A percentile compares a stretch with the other conserved stretches of the same genome.
Evolutionary conservation across 768 basidiomycete genomes (phyloP).

Genomic region (Lactarius pseudohatsudake): DNA sequence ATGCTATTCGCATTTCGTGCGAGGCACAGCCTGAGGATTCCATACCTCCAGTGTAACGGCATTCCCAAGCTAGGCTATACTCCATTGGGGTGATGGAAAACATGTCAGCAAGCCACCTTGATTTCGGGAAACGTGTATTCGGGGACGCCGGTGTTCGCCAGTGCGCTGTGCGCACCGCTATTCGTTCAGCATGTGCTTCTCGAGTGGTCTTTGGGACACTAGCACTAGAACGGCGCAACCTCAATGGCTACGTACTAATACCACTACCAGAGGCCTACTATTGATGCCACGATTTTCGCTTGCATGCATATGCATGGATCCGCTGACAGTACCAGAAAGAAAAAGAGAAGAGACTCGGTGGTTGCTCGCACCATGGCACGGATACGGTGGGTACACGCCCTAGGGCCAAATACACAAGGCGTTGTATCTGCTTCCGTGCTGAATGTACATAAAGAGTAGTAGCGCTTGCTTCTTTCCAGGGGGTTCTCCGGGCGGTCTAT

Average conservation of each 20-base stretch:
- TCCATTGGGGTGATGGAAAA: neutral
- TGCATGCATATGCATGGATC: neutral
- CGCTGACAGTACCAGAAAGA: neutral
- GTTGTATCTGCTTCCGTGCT: neutral
- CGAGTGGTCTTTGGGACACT: neutral
- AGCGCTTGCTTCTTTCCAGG: neutral
- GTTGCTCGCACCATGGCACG: neutral
- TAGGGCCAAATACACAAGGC: neutral
- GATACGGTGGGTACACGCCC: neutral
- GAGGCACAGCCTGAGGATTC: neutral
- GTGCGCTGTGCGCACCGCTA: neutral
- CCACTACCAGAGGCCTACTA: neutral
- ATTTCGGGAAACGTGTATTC: neutral
- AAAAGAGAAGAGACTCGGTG: neutral
- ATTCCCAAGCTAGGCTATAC: neutral
- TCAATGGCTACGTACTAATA: neutral
- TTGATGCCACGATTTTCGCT: neutral
- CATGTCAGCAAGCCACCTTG: neutral
- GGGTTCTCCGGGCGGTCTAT: constrained; percentile 13
- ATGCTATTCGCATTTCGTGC: constrained; percentile 1
- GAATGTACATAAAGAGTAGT: neutral
- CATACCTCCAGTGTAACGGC: neutral
- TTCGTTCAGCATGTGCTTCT: neutral
- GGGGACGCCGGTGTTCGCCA: neutral
- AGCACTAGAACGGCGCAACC: neutral